Conservation (phyloP, 331 rosid species). For the Rosa hybrid region DNA sequence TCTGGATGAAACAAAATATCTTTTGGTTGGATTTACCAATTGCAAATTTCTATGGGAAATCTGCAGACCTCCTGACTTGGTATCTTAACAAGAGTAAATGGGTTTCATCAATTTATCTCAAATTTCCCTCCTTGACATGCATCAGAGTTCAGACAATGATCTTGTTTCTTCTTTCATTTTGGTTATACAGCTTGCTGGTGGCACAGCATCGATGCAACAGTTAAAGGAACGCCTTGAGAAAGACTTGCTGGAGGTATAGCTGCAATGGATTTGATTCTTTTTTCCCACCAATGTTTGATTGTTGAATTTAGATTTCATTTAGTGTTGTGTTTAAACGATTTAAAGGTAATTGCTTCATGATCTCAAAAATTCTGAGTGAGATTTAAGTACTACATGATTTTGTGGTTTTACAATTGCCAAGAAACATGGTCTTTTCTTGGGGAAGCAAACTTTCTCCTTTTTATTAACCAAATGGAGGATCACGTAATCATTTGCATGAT, state of each 20-base stretch:
- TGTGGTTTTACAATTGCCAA: not conserved
- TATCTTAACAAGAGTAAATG: not conserved
- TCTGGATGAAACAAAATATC: slow-evolving; percentile 8
- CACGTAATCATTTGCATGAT: not conserved
- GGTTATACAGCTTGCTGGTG: slow-evolving; percentile 88
- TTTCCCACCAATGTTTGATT: not conserved
- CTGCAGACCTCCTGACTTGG: not conserved
- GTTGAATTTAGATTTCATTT: not conserved
- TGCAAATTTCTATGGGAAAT: slow-evolving; percentile 10
- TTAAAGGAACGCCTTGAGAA: slow-evolving; percentile 97
- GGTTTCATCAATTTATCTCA: not conserved
- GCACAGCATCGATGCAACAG: slow-evolving; percentile 98
- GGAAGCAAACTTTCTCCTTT: not conserved
- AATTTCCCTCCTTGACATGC: not conserved
- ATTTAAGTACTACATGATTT: not conserved
- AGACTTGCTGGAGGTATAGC: slow-evolving; percentile 86
- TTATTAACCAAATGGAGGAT: not conserved
- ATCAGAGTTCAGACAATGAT: not conserved
- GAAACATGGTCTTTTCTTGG: not conserved
- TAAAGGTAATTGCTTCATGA: not conserved
- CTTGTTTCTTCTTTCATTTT: slow-evolving; percentile 15
- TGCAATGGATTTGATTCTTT: not conserved
- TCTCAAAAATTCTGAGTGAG: not conserved
- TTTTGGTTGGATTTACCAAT: not conserved
- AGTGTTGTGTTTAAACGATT: not conserved